Conservation (phyloP, 1,284 basidiomycete genomes). For the Marasmius tenuissimus region DNA sequence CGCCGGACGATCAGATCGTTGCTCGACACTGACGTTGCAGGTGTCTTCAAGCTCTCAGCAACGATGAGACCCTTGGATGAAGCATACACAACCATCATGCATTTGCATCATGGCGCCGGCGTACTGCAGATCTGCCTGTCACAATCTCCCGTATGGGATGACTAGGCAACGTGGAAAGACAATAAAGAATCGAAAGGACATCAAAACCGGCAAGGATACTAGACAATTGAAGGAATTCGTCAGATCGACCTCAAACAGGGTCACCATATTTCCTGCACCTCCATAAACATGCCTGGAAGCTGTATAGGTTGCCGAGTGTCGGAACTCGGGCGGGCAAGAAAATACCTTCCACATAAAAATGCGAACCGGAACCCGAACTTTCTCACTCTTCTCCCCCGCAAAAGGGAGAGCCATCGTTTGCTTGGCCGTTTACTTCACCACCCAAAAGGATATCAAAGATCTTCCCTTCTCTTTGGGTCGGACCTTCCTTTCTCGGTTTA, state of each 20-base stretch:
- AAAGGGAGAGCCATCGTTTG: not conserved
- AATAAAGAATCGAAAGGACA: not conserved
- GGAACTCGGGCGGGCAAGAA: not conserved
- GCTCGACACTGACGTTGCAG: not conserved
- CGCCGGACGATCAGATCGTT: not conserved
- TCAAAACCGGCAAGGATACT: not conserved
- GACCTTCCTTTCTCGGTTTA: conserved; percentile 32
- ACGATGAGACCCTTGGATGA: too few relatives aligned
- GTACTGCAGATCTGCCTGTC: too few relatives aligned
- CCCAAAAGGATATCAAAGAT: not conserved
- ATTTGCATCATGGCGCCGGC: too few relatives aligned
- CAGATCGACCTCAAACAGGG: conserved; percentile 3
- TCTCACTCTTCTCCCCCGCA: not conserved
- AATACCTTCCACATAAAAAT: not conserved
- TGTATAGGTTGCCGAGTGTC: not conserved
- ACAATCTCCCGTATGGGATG: not conserved
- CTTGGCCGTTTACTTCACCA: not conserved
- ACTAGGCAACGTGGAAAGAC: conserved; percentile 4
- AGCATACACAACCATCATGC: too few relatives aligned
- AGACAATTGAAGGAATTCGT: not conserved
- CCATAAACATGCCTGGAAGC: not conserved
- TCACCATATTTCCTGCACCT: not conserved
- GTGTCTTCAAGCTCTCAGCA: too few relatives aligned
- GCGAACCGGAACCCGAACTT: not conserved
- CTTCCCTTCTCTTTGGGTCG: conserved; percentile 25